phyloP scores from a whole-genome alignment of 2,329 filamentous ascomycete genomes.

The Elsinoe ampelina region DNA sequence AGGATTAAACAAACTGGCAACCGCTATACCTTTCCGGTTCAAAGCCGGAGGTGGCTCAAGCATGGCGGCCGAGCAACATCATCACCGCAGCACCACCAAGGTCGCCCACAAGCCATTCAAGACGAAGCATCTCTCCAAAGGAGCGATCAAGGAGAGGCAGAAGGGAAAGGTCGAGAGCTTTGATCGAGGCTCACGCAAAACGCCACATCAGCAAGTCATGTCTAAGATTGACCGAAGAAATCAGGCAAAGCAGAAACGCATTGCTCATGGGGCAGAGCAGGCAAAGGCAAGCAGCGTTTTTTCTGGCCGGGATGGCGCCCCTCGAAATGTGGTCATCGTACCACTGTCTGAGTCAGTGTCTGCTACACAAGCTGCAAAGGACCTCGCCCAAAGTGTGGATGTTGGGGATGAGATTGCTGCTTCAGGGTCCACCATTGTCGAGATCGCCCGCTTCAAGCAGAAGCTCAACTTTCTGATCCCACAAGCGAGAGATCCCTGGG shows the following conservation, averaged over 20 bases:
- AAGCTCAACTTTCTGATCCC: constrained; percentile 78
- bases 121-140: constrained; percentile 80
- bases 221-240: constrained; percentile 94
- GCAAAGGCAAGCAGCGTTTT: constrained; percentile 73
- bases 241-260: constrained; percentile 82
- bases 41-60: constrained; percentile 58
- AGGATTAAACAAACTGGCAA: constrained; percentile 17
- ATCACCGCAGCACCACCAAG: constrained; percentile 91
- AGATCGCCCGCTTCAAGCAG: constrained; percentile 88
- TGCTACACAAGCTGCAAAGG: constrained; percentile 54
- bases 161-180: constrained; percentile 74
- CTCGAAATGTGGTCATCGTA: constrained; percentile 78
- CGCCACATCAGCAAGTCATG: constrained; percentile 92
- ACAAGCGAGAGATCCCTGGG: constrained; percentile 61
- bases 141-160: constrained; percentile 68
- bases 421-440: constrained; percentile 49
- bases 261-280: constrained; percentile 75
- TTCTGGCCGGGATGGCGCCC: constrained; percentile 73
- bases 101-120: constrained; percentile 83
- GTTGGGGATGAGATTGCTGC: constrained; percentile 56
- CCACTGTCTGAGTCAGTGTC: constrained; percentile 70
- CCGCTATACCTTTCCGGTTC: constrained; percentile 61
- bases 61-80: constrained; percentile 68
- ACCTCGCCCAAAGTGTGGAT: constrained; percentile 71
- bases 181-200: constrained; percentile 69